Base-by-base conservation (phyloP, 192 early-diverging fungal genomes). In the Spizellomyces punctatus region DNA sequence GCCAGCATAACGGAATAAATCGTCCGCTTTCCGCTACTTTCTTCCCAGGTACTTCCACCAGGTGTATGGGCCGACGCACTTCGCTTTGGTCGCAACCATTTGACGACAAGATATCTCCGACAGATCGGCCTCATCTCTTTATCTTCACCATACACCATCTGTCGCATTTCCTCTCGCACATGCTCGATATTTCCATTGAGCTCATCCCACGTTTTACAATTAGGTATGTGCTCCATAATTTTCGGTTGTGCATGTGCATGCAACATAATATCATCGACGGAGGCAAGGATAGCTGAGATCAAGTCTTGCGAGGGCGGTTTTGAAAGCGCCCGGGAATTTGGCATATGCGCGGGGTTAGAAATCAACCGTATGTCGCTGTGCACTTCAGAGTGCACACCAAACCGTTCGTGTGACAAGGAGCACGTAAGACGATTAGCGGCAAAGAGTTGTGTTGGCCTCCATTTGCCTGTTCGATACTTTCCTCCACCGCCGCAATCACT, bases 401-500 rank as follows among this genome's bases (percentile, higher is more conserved):
- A 54, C 1, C 50, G 50, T 19, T 54, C 50, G 59, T 61, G 59
- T 2, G 16, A 12, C 12, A 64, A 46, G 12, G 41, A 45, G 44
- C 63, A 64, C 1, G 63, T 64, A 16, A 16, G 41, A 42, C 63
- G 63, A 46, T 46, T 46, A 14, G 12, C 45, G 41, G 63, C 22
- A 46, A 64, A 64, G 12, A 64, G 22, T 46, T 64, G 41, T 1
- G 63, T 16, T 27, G 63, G 63, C 12, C 63, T 9, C 63, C 63
- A 64, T 46, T 64, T 64, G 21, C 63, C 63, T 17, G 63, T 64
- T 9, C 21, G 63, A 14, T 46, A 64, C 16, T 27, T 16, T 17
- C 63, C 63, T n/a, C 63, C 63, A 46, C 63, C 63, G 2, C 63
- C 63, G 5, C 63, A 64, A 21, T 64, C 44, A 22, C 36, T 61